These are phyloP conservation scores for Rhynchosporium secalis DNA, from an alignment of 2,329 filamentous ascomycete species.

Conservation along the genomic window DNA sequence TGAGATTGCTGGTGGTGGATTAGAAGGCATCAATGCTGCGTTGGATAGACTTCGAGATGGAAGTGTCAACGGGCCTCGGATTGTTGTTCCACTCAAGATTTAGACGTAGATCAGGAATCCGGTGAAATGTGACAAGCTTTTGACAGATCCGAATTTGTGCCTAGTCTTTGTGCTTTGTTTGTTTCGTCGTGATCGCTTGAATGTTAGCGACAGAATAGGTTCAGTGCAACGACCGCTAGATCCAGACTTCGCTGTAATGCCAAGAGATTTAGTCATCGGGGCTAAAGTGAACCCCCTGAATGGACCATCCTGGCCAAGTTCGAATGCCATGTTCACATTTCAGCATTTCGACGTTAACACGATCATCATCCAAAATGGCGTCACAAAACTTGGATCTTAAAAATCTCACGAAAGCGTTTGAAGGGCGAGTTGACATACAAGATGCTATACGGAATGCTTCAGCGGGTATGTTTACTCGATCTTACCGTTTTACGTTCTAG, in stretches of 20 bases:
- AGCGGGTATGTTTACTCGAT: conserved; percentile 34
- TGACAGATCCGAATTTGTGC: no score
- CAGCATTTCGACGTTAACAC: not conserved
- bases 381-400: conserved; percentile 33
- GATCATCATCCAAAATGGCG: conserved; percentile 27
- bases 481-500: not conserved
- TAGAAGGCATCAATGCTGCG: conserved; percentile 66
- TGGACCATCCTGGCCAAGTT: not conserved
- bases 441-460: conserved; percentile 38
- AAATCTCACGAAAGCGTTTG: conserved; percentile 37
- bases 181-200: no score
- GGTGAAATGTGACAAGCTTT: no score
- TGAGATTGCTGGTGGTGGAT: conserved; percentile 61
- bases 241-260: no score
- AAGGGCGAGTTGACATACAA: conserved; percentile 37
- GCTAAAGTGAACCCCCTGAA: no score
- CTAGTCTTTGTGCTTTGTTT: no score
- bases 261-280: not conserved
- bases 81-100: conserved; percentile 54
- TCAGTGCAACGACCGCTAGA: no score
- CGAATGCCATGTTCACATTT: not conserved
- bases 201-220: no score
- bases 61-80: conserved; percentile 65
- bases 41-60: conserved; percentile 66
- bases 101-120: not conserved